Base-by-base conservation (phyloP, 2,329 filamentous ascomycete genomes). In the Berkeleyomyces rouxiae region DNA sequence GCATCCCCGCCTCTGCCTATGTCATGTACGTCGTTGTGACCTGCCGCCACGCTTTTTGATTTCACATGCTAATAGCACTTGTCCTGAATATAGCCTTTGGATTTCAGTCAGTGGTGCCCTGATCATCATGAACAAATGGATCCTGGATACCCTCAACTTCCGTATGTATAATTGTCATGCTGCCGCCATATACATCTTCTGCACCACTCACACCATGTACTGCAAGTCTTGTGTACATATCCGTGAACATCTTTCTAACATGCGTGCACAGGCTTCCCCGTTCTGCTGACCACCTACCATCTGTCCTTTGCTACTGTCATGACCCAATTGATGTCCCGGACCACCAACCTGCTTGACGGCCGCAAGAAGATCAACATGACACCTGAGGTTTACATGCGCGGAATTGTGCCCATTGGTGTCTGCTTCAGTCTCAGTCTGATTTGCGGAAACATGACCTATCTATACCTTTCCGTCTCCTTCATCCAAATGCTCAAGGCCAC, bases 401-500 rank as follows among this genome's bases (percentile, higher is more conserved):
- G 91, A 53, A 96, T 97, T 68, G 86, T 96, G 44, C 92, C 92
- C 63, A 96, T 97, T 70, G 92, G 92, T 68, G 76, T 96, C 72
- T 95, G 96, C 78, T 97, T 96, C 84, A 93, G 88, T 72, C 78
- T 96, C 78, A 93, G 87, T 75, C 81, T 97, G 78, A 96, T 97
- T 72, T 96, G 90, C 75, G 90, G 91, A 71, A 97, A 97, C 78
- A 76, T 95, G 75, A 90, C 92, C 69, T 97, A 97, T 73, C 82
- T 96, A 62, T 96, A 96, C 75, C 83, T 97, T 66, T 93, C 87
- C 68, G 92, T 97, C 64, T 88, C 92, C 65, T 97, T 97, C 75
- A 97, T 97, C 71, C 92, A 97, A 80, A 97, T 97, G 92, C 85
- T 97, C 74, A 97, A 97, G 88, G 93, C 93, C 68, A 96, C 90